Conservation (phyloP, 2,329 filamentous ascomycete genomes). For the Sarocladiaceae sp. region DNA sequence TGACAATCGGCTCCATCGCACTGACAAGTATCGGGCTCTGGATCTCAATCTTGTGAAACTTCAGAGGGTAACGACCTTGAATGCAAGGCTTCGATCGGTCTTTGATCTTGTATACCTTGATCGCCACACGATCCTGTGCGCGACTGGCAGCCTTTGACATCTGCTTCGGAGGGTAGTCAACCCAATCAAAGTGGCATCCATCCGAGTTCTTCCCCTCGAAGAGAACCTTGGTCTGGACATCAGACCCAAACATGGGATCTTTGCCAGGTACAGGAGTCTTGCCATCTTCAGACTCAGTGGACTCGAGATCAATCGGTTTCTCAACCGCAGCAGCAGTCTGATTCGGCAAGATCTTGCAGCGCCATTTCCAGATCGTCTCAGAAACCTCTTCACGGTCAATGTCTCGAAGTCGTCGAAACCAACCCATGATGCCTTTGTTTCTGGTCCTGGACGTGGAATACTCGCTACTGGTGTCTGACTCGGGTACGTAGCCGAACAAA, state of each 20-base stretch:
- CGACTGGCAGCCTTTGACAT: slow-evolving; percentile 32
- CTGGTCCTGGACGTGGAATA: not conserved
- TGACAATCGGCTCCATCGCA: slow-evolving; percentile 38
- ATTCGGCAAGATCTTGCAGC: slow-evolving; percentile 23
- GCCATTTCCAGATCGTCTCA: slow-evolving; percentile 25
- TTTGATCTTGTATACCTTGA: slow-evolving; percentile 43
- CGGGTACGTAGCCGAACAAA: too few relatives aligned
- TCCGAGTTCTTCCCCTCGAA: slow-evolving; percentile 31
- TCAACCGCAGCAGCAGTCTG: slow-evolving; percentile 2
- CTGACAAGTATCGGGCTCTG: slow-evolving; percentile 38
- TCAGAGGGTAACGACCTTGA: slow-evolving; percentile 31
- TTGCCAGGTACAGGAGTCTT: slow-evolving; percentile 14
- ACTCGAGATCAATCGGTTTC: slow-evolving; percentile 11
- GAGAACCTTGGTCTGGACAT: slow-evolving; percentile 31
- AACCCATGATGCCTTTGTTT: not conserved
- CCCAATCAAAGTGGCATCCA: slow-evolving; percentile 28
- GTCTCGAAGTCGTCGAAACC: slow-evolving; percentile 11
- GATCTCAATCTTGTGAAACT: slow-evolving; percentile 35
- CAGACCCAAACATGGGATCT: slow-evolving; percentile 23
- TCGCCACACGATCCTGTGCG: slow-evolving; percentile 34
- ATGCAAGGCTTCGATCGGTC: slow-evolving; percentile 36
- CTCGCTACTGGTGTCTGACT: not conserved
- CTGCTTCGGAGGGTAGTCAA: slow-evolving; percentile 37
- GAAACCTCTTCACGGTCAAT: slow-evolving; percentile 20
- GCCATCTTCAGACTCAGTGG: slow-evolving; percentile 13